Percentiles rank a stretch among this genome's conserved stretches.
These are phyloP conservation scores for Colletotrichum sp. DNA, from an alignment of 2,329 filamentous ascomycete species.

Conservation along the genomic window DNA sequence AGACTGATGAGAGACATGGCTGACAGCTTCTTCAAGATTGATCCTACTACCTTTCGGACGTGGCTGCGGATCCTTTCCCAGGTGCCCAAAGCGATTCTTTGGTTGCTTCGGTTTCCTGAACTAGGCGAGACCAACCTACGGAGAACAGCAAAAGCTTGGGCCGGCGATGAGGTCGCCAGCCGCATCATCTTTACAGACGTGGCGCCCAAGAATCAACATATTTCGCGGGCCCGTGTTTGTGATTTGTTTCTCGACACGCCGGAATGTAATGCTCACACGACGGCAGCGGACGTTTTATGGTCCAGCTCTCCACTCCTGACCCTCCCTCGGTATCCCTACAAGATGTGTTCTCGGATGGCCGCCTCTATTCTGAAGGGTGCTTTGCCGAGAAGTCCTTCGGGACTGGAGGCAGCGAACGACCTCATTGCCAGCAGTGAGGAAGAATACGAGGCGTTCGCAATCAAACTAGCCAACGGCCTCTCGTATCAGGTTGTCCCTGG, in stretches of 20 bases:
- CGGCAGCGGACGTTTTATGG: slow-evolving; percentile 95
- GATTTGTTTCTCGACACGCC: slow-evolving; percentile 97
- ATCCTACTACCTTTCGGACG: slow-evolving; percentile 92
- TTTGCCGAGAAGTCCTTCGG: slow-evolving; percentile 74
- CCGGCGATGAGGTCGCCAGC: slow-evolving; percentile 80
- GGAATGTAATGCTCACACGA: slow-evolving; percentile 98
- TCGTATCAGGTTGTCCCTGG: slow-evolving; percentile 55
- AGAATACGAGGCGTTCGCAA: slow-evolving; percentile 82
- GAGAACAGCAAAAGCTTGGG: slow-evolving; percentile 82
- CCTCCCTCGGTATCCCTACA: slow-evolving; percentile 89
- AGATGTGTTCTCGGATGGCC: slow-evolving; percentile 99
- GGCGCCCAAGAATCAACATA: slow-evolving; percentile 92
- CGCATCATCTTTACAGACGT: slow-evolving; percentile 96
- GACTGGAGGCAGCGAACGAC: slow-evolving; percentile 70
- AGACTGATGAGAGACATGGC: neutral
- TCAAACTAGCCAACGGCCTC: slow-evolving; percentile 68
- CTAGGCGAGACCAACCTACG: slow-evolving; percentile 86
- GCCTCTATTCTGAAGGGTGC: slow-evolving; percentile 93
- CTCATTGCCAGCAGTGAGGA: slow-evolving; percentile 80
- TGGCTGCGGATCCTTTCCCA: slow-evolving; percentile 91
- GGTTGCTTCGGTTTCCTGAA: slow-evolving; percentile 96
- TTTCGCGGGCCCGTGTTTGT: slow-evolving; percentile 87
- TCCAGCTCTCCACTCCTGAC: slow-evolving; percentile 93
- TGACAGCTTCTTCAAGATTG: slow-evolving; percentile 68
- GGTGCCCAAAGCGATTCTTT: slow-evolving; percentile 87